These are phyloP conservation scores for Lactarius hengduanensis DNA, from an alignment of 768 basidiomycete species.

Conservation along the genomic window DNA sequence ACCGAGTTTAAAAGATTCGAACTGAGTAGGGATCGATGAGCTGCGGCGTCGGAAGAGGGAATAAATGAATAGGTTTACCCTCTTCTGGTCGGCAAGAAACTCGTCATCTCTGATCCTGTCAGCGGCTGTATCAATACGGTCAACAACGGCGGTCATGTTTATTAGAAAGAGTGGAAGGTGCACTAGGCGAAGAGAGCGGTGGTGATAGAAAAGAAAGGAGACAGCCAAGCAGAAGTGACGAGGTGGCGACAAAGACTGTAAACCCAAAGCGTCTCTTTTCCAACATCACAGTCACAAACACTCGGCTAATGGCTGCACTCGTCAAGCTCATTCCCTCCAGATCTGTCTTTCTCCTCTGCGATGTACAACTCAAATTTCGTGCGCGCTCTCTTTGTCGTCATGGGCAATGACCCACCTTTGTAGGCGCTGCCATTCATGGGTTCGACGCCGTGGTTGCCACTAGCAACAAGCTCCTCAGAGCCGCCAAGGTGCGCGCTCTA, in stretches of 20 bases:
- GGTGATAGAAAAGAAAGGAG: slow-evolving; percentile 38
- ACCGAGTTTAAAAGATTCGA: slow-evolving; percentile 74
- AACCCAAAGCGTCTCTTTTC: slow-evolving; percentile 18
- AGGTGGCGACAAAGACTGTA: slow-evolving; percentile 30
- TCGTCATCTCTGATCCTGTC: slow-evolving; percentile 36
- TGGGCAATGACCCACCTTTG: neutral
- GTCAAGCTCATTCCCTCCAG: slow-evolving; percentile 40
- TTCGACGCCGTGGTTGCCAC: slow-evolving; percentile 71
- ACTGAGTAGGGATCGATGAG: slow-evolving; percentile 40
- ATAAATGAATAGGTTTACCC: slow-evolving; percentile 36
- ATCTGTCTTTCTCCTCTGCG: slow-evolving; percentile 76
- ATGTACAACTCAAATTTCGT: slow-evolving; percentile 80
- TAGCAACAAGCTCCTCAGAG: slow-evolving; percentile 70
- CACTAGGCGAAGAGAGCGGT: slow-evolving; percentile 36
- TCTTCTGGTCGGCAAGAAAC: slow-evolving; percentile 42
- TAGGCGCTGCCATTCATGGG: slow-evolving; percentile 56
- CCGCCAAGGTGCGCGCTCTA: slow-evolving; percentile 56
- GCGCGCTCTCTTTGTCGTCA: slow-evolving; percentile 30
- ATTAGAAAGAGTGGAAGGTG: slow-evolving; percentile 39
- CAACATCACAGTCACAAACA: slow-evolving; percentile 31
- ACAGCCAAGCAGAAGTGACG: slow-evolving; percentile 31
- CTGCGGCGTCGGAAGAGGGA: neutral
- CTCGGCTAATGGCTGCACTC: slow-evolving; percentile 25
- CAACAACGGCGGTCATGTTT: slow-evolving; percentile 39
- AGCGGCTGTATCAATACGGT: slow-evolving; percentile 36